A percentile compares a stretch with the other conserved stretches of the same genome.
These are phyloP conservation scores for Lithospermum erythrorhizon DNA, from an alignment of 257 asterid species.

Conservation along the genomic window DNA sequence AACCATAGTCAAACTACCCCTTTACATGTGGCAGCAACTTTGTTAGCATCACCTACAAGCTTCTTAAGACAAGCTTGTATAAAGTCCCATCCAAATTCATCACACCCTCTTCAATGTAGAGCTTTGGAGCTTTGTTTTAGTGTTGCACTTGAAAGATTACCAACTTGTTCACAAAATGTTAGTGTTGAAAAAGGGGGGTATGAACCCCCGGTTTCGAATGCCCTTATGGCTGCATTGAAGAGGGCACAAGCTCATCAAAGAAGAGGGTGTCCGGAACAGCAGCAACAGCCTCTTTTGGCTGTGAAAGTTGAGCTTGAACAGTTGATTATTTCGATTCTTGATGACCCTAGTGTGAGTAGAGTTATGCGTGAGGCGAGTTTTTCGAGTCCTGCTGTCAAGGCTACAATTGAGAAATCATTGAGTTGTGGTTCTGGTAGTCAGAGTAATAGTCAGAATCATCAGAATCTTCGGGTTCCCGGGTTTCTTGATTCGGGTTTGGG, in stretches of 20 bases:
- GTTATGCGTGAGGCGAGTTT: constrained; percentile 90
- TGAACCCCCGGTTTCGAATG: constrained; percentile 87
- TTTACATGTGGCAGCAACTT: constrained; percentile 91
- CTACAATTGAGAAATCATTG: constrained; percentile 62
- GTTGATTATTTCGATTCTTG: constrained; percentile 65
- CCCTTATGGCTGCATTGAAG: constrained; percentile 78
- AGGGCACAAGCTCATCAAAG: constrained; percentile 88
- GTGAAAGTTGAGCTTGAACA: constrained; percentile 85
- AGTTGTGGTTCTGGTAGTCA: neutral
- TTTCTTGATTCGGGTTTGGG: too few relatives aligned
- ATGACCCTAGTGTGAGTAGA: constrained; percentile 82
- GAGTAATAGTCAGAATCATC: too few relatives aligned
- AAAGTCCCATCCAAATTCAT: constrained; percentile 84
- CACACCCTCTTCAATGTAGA: constrained; percentile 94
- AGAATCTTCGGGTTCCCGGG: too few relatives aligned
- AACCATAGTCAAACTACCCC: constrained; percentile 96
- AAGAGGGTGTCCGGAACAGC: constrained; percentile 84
- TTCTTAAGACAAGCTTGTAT: constrained; percentile 74
- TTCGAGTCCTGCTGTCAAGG: constrained; percentile 78
- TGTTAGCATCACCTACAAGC: constrained; percentile 69
- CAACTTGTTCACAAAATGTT: constrained; percentile 62
- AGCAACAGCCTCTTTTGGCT: constrained; percentile 82
- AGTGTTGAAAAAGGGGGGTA: constrained; percentile 29
- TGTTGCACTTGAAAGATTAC: constrained; percentile 81
- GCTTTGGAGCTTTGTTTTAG: constrained; percentile 85